These are phyloP conservation scores for Babesia sp. DNA, from an alignment of 169 alveolate species.

Conservation along the genomic window DNA sequence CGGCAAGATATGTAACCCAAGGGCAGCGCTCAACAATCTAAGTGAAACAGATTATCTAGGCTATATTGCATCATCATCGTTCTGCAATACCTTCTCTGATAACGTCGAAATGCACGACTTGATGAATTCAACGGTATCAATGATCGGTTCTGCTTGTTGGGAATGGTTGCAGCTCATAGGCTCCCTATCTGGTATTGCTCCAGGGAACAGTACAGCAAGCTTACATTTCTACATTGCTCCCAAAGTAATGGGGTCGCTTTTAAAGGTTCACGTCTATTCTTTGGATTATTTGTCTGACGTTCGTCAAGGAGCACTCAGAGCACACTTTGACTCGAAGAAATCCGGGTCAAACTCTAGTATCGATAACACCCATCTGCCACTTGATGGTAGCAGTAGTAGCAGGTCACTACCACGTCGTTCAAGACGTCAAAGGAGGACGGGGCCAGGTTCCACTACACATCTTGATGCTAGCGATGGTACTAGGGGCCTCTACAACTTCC, in stretches of 20 bases:
- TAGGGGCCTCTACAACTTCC: slow-evolving; percentile 2
- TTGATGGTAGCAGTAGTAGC: slow-evolving; percentile 10
- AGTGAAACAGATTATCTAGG: not conserved
- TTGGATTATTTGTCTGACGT: slow-evolving; percentile 38
- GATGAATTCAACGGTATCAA: slow-evolving; percentile 13
- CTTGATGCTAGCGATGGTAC: not conserved
- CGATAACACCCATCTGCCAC: not conserved
- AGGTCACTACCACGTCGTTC: not conserved
- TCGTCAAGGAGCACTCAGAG: slow-evolving; percentile 48
- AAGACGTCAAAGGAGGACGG: not conserved
- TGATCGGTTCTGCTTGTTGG: slow-evolving; percentile 48
- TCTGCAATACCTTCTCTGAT: not conserved
- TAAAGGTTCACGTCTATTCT: slow-evolving; percentile 46
- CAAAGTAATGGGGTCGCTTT: slow-evolving; percentile 32
- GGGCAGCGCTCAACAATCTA: not conserved
- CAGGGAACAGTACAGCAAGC: slow-evolving; percentile 56
- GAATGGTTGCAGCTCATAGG: slow-evolving; percentile 48
- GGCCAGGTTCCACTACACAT: too few relatives aligned
- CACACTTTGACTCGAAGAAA: slow-evolving; percentile 1
- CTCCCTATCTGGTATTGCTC: slow-evolving; percentile 23
- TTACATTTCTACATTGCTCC: slow-evolving; percentile 47
- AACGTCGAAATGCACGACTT: not conserved
- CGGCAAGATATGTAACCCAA: slow-evolving; percentile 49
- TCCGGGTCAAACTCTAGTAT: not conserved
- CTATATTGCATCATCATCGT: not conserved